Conservation (phyloP, 768 basidiomycete species). For the Podaxis sp. region DNA sequence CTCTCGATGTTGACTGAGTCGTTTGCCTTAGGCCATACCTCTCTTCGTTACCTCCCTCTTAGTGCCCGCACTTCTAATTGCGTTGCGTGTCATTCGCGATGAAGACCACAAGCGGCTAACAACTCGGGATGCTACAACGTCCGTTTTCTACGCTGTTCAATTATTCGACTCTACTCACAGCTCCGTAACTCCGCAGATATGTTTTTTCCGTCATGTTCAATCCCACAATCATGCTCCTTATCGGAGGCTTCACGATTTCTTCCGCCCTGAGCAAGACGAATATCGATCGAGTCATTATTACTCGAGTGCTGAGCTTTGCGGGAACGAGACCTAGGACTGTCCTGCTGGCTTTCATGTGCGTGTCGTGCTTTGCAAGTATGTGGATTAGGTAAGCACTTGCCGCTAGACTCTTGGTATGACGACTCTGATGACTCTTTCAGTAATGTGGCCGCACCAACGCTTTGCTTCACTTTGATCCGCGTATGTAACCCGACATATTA, state of each 20-base stretch:
- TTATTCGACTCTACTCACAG: neutral
- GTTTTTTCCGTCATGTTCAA: conserved; percentile 97
- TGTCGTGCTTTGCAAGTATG: conserved; percentile 98
- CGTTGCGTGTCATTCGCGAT: conserved; percentile 74
- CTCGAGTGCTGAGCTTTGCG: conserved; percentile 85
- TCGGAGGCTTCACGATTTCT: conserved; percentile 97
- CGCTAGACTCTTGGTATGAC: conserved; percentile 3
- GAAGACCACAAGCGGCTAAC: conserved; percentile 51
- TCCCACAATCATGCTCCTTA: conserved; percentile 96
- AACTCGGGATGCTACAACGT: conserved; percentile 80
- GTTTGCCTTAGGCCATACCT: conserved; percentile 73
- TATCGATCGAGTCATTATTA: conserved; percentile 90
- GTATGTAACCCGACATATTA: conserved; percentile 46
- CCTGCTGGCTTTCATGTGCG: conserved; percentile 90
- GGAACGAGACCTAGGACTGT: conserved; percentile 86
- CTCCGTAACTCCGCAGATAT: conserved; percentile 45
- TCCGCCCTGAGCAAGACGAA: conserved; percentile 94
- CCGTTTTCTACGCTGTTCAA: conserved; percentile 22
- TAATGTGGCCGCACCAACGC: conserved; percentile 96
- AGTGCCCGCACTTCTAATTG: conserved; percentile 85
- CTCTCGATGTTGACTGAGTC: neutral
- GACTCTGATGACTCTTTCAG: conserved; percentile 32
- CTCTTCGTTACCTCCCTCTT: conserved; percentile 95
- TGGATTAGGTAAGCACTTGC: conserved; percentile 78
- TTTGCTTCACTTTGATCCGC: conserved; percentile 94